phyloP scores from a whole-genome alignment of 2,329 filamentous ascomycete species.

The Alternaria viburni region DNA sequence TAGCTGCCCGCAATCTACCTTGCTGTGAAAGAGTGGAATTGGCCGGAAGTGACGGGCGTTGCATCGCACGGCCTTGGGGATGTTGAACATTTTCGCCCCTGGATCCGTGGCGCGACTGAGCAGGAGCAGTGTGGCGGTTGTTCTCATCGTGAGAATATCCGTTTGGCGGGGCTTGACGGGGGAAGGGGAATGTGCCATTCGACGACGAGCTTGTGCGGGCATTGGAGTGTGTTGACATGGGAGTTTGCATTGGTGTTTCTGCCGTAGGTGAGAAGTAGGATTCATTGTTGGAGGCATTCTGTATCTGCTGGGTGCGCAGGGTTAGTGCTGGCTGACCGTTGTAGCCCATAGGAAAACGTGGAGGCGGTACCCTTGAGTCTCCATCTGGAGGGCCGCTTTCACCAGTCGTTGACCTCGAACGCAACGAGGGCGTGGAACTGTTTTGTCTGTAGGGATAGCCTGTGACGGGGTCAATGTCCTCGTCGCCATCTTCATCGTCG shows the following conservation, averaged over 20 bases:
- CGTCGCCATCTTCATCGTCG: slow-evolving; percentile 63
- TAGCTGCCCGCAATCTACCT: slow-evolving; percentile 83
- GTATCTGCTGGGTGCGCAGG: slow-evolving; percentile 69
- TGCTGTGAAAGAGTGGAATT: slow-evolving; percentile 58
- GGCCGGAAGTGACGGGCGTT: slow-evolving; percentile 80
- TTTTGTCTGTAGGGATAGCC: slow-evolving; percentile 66
- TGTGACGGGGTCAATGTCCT: slow-evolving; percentile 49
- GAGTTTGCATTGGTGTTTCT: slow-evolving; percentile 82
- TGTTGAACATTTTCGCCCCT: slow-evolving; percentile 75
- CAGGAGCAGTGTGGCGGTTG: slow-evolving; percentile 87
- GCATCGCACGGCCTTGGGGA: slow-evolving; percentile 66
- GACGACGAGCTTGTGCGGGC: slow-evolving; percentile 74
- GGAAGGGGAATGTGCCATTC: slow-evolving; percentile 80
- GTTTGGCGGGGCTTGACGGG: slow-evolving; percentile 72
- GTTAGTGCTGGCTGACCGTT: slow-evolving; percentile 64
- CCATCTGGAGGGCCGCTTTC: slow-evolving; percentile 66
- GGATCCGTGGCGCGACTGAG: slow-evolving; percentile 78
- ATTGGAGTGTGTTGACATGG: slow-evolving; percentile 61
- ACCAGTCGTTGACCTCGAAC: slow-evolving; percentile 76
- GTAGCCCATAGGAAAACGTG: slow-evolving; percentile 72
- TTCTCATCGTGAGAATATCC: slow-evolving; percentile 76
- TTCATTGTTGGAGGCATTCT: slow-evolving; percentile 72
- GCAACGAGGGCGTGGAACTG: slow-evolving; percentile 75
- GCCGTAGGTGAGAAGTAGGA: slow-evolving; percentile 92
- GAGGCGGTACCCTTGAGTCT: slow-evolving; percentile 64